A percentile compares a stretch with the other conserved stretches of the same genome.
Conservation (phyloP, 2,329 filamentous ascomycete species). For the Colletotrichum karsti region DNA sequence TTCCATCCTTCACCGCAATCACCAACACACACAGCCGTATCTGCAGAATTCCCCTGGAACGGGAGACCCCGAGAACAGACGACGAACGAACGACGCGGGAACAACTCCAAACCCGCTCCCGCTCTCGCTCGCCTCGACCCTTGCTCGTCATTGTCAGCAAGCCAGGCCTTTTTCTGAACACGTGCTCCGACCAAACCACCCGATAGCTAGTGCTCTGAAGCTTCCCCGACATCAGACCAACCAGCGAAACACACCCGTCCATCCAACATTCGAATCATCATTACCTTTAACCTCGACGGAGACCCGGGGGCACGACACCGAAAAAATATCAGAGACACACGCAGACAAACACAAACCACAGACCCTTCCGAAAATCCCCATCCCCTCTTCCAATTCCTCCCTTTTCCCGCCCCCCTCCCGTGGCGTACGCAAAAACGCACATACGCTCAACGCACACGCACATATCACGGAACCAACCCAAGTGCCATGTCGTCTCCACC, state of each 20-base stretch:
- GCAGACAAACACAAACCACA: too few relatives aligned
- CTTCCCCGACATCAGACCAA: slow-evolving; percentile 26
- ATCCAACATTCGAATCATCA: slow-evolving; percentile 9
- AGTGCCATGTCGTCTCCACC: slow-evolving; percentile 68
- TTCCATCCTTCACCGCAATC: not conserved
- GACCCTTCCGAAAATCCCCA: too few relatives aligned
- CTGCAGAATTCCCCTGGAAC: not conserved
- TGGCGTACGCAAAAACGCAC: not conserved
- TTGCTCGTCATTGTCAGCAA: slow-evolving; percentile 6
- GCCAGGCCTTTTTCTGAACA: slow-evolving; percentile 18
- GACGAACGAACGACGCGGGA: not conserved
- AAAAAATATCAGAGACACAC: not conserved
- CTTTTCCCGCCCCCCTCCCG: not conserved
- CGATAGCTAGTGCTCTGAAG: slow-evolving; percentile 9
- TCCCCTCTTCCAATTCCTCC: not conserved
- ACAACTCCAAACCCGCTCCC: not conserved
- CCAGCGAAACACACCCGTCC: slow-evolving; percentile 1
- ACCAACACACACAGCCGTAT: not conserved
- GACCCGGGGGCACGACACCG: not conserved
- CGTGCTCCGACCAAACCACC: slow-evolving; percentile 23
- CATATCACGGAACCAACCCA: too few relatives aligned
- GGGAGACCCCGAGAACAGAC: slow-evolving; percentile 6
- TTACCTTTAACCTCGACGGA: too few relatives aligned
- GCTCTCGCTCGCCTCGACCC: not conserved
- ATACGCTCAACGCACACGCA: slow-evolving; percentile 12